Conservation (phyloP, 1,284 basidiomycete species). For the Sporisorium iseilematis-ciliati region DNA sequence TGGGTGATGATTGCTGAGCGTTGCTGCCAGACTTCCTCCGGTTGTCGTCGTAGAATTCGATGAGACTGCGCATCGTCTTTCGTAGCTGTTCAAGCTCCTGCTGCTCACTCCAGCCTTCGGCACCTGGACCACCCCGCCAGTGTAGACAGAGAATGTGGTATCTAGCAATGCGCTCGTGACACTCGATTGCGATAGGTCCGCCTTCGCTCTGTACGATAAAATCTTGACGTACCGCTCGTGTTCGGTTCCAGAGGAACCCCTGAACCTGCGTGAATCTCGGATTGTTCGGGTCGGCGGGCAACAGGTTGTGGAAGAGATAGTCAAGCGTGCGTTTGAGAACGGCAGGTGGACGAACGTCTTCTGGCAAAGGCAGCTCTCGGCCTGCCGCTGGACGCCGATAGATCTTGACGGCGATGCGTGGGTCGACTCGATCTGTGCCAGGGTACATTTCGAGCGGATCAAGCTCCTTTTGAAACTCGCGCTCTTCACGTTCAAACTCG, state of each 20-base stretch:
- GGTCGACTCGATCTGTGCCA: conserved; percentile 79
- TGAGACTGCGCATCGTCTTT: conserved; percentile 88
- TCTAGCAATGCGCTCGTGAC: conserved; percentile 90
- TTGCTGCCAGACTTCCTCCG: conserved; percentile 70
- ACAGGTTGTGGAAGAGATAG: conserved; percentile 87
- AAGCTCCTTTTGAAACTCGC: conserved; percentile 89
- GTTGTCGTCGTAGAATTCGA: conserved; percentile 89
- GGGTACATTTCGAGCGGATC: conserved; percentile 81
- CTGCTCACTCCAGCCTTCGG: conserved; percentile 78
- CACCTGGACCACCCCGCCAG: conserved; percentile 70
- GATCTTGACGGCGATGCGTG: conserved; percentile 88
- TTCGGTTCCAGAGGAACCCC: conserved; percentile 91
- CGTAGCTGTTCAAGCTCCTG: conserved; percentile 89
- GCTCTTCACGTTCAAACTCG: conserved; percentile 88
- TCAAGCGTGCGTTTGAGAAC: conserved; percentile 87
- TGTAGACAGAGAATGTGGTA: conserved; percentile 92
- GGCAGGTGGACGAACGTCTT: conserved; percentile 87
- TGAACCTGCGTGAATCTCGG: conserved; percentile 79
- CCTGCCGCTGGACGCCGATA: conserved; percentile 92
- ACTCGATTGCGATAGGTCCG: conserved; percentile 83
- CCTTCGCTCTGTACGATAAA: conserved; percentile 92
- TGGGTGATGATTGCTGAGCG: conserved; percentile 77
- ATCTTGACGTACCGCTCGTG: conserved; percentile 89
- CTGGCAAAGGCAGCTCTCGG: conserved; percentile 85
- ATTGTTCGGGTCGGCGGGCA: conserved; percentile 74